A percentile compares a stretch with the other conserved stretches of the same genome.
phyloP scores from a whole-genome alignment of 129 eudicot species.

The Artemisia argyi region DNA sequence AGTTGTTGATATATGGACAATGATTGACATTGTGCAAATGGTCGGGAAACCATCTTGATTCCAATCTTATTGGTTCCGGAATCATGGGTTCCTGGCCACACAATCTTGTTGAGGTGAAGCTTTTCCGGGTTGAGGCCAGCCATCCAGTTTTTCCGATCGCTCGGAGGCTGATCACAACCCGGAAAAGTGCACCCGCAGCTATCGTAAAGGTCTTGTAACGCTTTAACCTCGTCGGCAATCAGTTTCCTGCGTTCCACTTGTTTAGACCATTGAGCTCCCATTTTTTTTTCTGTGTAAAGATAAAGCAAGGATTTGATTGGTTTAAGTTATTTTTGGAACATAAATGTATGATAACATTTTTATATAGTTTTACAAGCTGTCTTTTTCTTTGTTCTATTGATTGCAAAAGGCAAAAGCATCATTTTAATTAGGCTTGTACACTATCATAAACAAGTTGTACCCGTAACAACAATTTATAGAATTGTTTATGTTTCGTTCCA shows the following conservation, averaged over 20 bases:
- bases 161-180: constrained; percentile 61
- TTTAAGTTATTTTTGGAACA: background rate
- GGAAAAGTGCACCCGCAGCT: constrained; percentile 61
- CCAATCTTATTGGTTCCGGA: constrained; percentile 93
- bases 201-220: constrained; percentile 46
- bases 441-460: background rate
- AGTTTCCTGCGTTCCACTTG: constrained; percentile 63
- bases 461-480: background rate
- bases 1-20: constrained; percentile 82
- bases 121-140: constrained; percentile 59
- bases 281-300: constrained; percentile 14
- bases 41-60: constrained; percentile 63
- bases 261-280: constrained; percentile 78
- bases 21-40: constrained; percentile 92
- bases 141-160: constrained; percentile 89
- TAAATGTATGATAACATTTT: constrained; percentile 18
- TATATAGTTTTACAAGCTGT: constrained; percentile 9
- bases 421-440: constrained; percentile 12
- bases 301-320: constrained; percentile 25
- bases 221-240: constrained; percentile 56
- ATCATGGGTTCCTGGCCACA: constrained; percentile 98
- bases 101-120: constrained; percentile 65
- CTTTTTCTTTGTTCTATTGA: constrained; percentile 31
- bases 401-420: constrained; percentile 22
- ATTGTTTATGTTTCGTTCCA: background rate